Percentiles rank a stretch among this genome's conserved stretches.
These are phyloP conservation scores for Xylariomycetidae sp. DNA, from an alignment of 2,329 filamentous ascomycete species.

Conservation along the genomic window DNA sequence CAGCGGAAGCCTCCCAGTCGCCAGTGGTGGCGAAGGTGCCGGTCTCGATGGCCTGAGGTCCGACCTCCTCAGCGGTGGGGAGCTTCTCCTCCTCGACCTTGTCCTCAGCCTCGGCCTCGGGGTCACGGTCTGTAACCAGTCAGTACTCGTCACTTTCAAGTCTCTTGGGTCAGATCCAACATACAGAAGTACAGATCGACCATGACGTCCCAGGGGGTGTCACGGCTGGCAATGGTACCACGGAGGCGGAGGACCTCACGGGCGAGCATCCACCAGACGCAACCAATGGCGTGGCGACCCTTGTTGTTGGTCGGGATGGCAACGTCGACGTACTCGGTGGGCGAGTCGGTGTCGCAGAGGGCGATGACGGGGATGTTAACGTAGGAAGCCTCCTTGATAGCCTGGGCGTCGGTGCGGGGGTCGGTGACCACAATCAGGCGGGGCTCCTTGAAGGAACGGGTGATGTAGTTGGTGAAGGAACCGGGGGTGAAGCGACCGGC, in stretches of 20 bases:
- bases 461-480: slow-evolving; percentile 99
- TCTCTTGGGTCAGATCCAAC: slow-evolving; percentile 28
- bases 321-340: slow-evolving; percentile 98
- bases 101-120: slow-evolving; percentile 99
- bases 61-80: slow-evolving; percentile 78
- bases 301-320: slow-evolving; percentile 99
- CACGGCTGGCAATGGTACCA: slow-evolving; percentile 91
- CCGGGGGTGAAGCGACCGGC: slow-evolving; percentile 99
- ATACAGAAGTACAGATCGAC: slow-evolving; percentile 98
- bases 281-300: slow-evolving; percentile 97
- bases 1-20: slow-evolving; percentile 82
- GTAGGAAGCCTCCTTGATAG: slow-evolving; percentile 99
- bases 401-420: slow-evolving; percentile 98
- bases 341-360: slow-evolving; percentile 98
- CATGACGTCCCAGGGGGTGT: slow-evolving; percentile 98
- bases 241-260: slow-evolving; percentile 99
- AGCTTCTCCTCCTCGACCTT: slow-evolving; percentile 92
- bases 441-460: slow-evolving; percentile 99
- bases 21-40: slow-evolving; percentile 56
- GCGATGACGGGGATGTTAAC: slow-evolving; percentile 99
- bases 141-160: no score
- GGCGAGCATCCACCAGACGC: slow-evolving; percentile 99
- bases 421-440: slow-evolving; percentile 99
- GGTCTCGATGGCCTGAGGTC: slow-evolving; percentile 68
- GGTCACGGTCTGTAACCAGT: slow-evolving; percentile 84